A percentile compares a stretch with the other conserved stretches of the same genome.
Conservation (phyloP, 257 asterid species). For the Mitragyna speciosa region DNA sequence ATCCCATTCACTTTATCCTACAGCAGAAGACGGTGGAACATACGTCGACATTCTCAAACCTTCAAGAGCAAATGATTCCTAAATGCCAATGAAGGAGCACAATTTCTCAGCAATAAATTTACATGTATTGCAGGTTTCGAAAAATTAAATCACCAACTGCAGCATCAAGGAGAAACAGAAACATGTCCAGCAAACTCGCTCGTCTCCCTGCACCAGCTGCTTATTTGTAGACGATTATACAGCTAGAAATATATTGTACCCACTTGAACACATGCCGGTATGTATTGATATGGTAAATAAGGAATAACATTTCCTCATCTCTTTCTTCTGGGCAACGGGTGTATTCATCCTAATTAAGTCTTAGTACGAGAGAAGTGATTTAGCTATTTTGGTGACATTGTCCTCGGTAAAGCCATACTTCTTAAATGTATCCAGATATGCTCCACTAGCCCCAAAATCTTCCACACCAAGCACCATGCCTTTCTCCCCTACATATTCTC, state of each 20-base stretch:
- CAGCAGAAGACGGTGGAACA: too few species aligned
- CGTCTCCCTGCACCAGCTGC: not conserved
- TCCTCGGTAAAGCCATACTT: conserved; percentile 52
- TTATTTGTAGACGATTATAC: not conserved
- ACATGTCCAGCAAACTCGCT: not conserved
- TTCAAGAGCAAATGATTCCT: too few species aligned
- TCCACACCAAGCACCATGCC: conserved; percentile 45
- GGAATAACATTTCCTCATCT: not conserved
- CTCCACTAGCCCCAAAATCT: conserved; percentile 51
- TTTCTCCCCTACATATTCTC: conserved; percentile 48
- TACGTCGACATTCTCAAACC: too few species aligned
- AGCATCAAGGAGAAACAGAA: too few species aligned
- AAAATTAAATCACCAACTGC: too few species aligned
- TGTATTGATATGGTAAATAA: too few species aligned
- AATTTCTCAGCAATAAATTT: too few species aligned
- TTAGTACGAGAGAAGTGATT: conserved; percentile 34
- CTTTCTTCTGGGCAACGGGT: not conserved
- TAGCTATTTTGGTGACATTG: conserved; percentile 36
- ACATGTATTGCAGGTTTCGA: too few species aligned
- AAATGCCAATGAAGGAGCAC: too few species aligned
- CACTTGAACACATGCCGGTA: too few species aligned
- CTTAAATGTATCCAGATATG: conserved; percentile 38
- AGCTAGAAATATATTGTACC: not conserved
- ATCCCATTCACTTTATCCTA: too few species aligned
- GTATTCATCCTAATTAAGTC: not conserved